Evolutionary conservation across 1,284 basidiomycete species (phyloP), one percentile per base, ranked within the genome.

Genomic region (Microbotryomycetes sp.): DNA sequence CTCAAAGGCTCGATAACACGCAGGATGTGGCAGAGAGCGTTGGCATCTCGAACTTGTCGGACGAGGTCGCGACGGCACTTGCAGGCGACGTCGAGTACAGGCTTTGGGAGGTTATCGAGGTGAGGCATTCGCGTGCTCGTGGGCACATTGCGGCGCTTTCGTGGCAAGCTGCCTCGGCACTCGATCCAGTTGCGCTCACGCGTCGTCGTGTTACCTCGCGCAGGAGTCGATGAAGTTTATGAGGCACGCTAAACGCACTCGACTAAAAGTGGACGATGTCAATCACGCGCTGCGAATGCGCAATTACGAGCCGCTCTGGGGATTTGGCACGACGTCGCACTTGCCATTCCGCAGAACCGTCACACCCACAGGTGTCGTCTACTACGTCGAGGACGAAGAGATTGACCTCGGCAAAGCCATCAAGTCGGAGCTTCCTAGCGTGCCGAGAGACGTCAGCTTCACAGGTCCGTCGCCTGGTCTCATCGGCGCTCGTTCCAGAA

Each of bases 71-170:
- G 2, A 84, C 85, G 21, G 82, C 89, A 0, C 81, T 99, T 18
- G 92, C 94, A 2, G 91, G 89, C 64, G 96, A 99, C 78, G 91
- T 97, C 47, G 94, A 98, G 75, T 97, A 97, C 76, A 82, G 96
- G 61, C 83, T 97, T 73, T 91, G 94, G 74, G 89, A 94, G 74
- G 85, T 94, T 49, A 83, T 93, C 63, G 89, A 96, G 81, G 89
- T 89, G 66, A 62, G 77, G 24, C 21, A 31, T 3, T 13, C 35
- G 29, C 50, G n/a, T 7, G 24, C 46, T 27, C 51, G 35, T 27
- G 21, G 16, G 21, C 24, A 30, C 29, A n/a, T 52, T 29, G 11
- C 45, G 13, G 11, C n/a, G 15, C 11, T 15, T 13, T 4, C 24
- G 23, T 3, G 16, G 24, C 30, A 11, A 7, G 24, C 47, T 57